Percentiles rank a stretch among this genome's conserved stretches.
Evolutionary conservation across 768 basidiomycete species (phyloP).

Genomic region (Collybia sordida): DNA sequence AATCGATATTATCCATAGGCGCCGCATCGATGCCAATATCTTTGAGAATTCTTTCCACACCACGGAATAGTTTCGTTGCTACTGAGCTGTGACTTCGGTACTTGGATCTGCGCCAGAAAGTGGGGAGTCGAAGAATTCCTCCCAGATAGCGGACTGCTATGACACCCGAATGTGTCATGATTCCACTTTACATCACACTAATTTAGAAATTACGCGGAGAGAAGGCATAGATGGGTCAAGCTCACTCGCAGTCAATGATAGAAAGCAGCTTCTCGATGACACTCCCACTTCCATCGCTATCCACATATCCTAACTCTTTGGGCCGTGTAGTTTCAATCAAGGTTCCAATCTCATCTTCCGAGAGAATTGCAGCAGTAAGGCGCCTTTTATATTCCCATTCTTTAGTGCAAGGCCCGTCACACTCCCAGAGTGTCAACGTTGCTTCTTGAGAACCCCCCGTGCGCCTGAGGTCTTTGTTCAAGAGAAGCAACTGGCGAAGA

Average conservation of each 20-base stretch:
- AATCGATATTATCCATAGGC: no score
- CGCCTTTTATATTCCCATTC: background rate
- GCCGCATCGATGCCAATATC: no score
- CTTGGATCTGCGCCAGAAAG: background rate
- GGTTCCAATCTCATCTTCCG: background rate
- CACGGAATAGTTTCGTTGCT: no score
- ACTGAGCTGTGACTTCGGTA: no score
- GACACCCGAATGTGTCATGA: background rate
- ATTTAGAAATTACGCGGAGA: background rate
- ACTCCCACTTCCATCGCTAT: background rate
- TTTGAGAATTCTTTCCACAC: no score
- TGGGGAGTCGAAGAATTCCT: background rate
- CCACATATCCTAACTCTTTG: background rate
- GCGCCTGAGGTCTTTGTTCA: background rate
- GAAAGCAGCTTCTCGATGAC: background rate
- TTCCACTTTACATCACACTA: background rate
- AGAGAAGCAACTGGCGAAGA: background rate
- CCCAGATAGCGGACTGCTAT: constrained; percentile 3
- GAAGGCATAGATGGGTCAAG: background rate
- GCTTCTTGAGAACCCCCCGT: background rate
- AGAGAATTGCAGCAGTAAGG: background rate
- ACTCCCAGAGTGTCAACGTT: background rate
- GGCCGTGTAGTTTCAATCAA: background rate
- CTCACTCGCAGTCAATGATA: background rate
- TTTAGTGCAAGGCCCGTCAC: background rate